Base-by-base conservation (phyloP, 2,329 filamentous ascomycete genomes). In the Talaromyces islandicus region DNA sequence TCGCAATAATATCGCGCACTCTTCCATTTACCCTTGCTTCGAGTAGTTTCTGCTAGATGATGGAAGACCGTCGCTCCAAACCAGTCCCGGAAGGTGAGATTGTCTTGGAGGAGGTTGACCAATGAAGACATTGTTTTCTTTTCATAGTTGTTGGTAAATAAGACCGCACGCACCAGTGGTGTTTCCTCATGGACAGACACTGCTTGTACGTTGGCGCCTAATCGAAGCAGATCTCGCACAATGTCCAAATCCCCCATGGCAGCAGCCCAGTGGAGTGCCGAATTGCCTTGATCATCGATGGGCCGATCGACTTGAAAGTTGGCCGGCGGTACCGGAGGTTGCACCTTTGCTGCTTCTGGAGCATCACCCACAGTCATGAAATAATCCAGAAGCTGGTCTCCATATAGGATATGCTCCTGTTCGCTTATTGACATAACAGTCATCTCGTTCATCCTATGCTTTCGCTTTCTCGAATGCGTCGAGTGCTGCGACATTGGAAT, bases 111-210 rank as follows among this genome's bases (percentile, higher is more conserved):
- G 64, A 96, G 86, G 65, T 89, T 89, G 67, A 96, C 86, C 59
- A 99, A 87, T 24, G 84, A 83, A 0, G 91, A 89, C 77, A 97
- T 97, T 0, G 91, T 92, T 66, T 91, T 86, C 77, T 94, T 96
- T 73, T 97, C 94, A 73, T 88, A 94, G 72, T 94, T 96, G 74
- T 99, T 99, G 52, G 93, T 97, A 74, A 97, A 99, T 71, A 95
- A 85, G 59, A 97, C 92, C 6, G 91, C 90, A 50, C 92, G 88
- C 85, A 99, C 97, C 38, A 99, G 84, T 0, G 94, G 93, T 0
- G 94, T 97, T 75, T 97, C 93, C 60, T 89, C 88, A 56, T 78
- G 73, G 7, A 84, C 77, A 60, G 92, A 92, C 58, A 88, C 83
- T 2, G 88, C 86, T 30, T 86, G 85, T 17, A 91, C 81, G 62